A percentile compares a stretch with the other conserved stretches of the same genome.
Conservation (phyloP, 768 basidiomycete species). For the Russula virescens region DNA sequence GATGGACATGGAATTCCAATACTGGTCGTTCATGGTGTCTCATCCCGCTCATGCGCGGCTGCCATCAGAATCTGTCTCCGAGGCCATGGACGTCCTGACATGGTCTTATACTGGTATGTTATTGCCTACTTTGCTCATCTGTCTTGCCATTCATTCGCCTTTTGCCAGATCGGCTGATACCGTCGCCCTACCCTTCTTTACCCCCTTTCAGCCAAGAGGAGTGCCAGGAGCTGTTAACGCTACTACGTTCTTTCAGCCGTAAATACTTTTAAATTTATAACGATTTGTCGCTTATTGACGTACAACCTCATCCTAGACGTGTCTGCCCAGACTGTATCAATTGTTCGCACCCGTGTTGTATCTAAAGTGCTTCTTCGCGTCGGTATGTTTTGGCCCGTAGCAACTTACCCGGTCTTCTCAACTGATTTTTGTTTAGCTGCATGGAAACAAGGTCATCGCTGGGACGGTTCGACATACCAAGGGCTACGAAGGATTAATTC, state of each 20-base stretch:
- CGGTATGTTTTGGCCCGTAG: slow-evolving; percentile 11
- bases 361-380: slow-evolving; percentile 23
- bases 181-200: slow-evolving; percentile 47
- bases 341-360: slow-evolving; percentile 23
- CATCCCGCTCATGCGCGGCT: slow-evolving; percentile 70
- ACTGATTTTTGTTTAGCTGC: slow-evolving; percentile 12
- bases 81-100: slow-evolving; percentile 69
- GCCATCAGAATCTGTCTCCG: slow-evolving; percentile 48
- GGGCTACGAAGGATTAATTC: neutral
- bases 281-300: neutral
- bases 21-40: slow-evolving; percentile 75
- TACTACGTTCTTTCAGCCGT: slow-evolving; percentile 45
- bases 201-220: slow-evolving; percentile 73
- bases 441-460: slow-evolving; percentile 19
- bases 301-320: neutral
- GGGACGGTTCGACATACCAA: slow-evolving; percentile 21
- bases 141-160: neutral
- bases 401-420: neutral
- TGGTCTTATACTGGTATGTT: slow-evolving; percentile 72
- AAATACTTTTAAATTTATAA: slow-evolving; percentile 3
- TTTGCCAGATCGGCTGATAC: slow-evolving; percentile 59
- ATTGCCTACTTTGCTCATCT: slow-evolving; percentile 14
- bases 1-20: slow-evolving; percentile 69
- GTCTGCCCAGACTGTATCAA: slow-evolving; percentile 1
- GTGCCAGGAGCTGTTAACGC: slow-evolving; percentile 63